Percentiles rank a stretch among this genome's conserved stretches.
Evolutionary conservation across 176 grass and related monocot genomes (phyloP).

Genomic region (Ampelocalamus luodianensis): DNA sequence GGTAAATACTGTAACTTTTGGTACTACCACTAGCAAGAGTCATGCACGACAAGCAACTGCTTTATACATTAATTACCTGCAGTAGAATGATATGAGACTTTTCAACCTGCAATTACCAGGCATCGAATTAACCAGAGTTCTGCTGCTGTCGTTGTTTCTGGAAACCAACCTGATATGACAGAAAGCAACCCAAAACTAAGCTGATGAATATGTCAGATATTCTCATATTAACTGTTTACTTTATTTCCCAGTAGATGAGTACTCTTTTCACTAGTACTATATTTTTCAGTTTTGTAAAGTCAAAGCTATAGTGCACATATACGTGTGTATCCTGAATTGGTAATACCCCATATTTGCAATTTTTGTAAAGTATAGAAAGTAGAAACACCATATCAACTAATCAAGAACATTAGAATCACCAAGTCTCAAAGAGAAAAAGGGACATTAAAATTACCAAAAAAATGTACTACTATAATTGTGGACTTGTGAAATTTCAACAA

Average conservation of each 20-base stretch:
- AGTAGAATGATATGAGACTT: neutral
- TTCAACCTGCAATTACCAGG: neutral
- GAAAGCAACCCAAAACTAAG: neutral
- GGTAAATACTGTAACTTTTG: neutral
- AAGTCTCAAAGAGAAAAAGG: neutral
- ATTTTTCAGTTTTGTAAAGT: neutral
- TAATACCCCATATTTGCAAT: neutral
- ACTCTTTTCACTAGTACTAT: neutral
- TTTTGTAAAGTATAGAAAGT: neutral
- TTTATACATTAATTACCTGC: slow-evolving; percentile 13
- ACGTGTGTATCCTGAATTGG: no score
- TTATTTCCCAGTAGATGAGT: neutral
- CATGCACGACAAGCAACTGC: slow-evolving; percentile 4
- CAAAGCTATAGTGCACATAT: neutral
- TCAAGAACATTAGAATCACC: neutral
- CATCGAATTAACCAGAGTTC: neutral
- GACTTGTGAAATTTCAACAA: neutral
- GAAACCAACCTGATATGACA: neutral
- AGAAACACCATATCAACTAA: neutral
- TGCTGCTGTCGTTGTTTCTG: neutral
- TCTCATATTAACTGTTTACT: neutral
- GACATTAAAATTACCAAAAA: neutral
- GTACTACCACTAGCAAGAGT: neutral
- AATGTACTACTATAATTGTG: neutral
- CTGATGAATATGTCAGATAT: neutral